Conservation (phyloP, 2,329 filamentous ascomycete genomes). For the Talaromyces islandicus region DNA sequence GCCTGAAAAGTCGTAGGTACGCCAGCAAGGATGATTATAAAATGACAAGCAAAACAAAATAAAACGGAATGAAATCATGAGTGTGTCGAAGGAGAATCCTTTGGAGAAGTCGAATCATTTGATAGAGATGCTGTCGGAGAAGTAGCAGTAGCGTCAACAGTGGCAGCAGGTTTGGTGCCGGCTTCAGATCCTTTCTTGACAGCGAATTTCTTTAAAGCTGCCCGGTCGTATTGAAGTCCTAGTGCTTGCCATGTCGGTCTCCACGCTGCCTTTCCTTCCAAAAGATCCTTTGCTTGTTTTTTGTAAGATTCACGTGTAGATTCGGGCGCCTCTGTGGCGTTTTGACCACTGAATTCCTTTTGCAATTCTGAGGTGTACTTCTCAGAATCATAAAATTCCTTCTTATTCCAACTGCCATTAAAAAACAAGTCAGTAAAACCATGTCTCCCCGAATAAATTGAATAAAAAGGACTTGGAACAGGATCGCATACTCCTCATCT, state of each 20-base stretch:
- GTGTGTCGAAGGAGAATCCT: neutral
- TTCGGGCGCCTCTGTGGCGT: constrained; percentile 33
- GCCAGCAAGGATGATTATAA: neutral
- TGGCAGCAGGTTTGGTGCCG: neutral
- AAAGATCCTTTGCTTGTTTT: constrained; percentile 57
- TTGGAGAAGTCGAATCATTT: neutral
- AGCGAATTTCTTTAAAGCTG: constrained; percentile 11
- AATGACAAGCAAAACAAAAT: neutral
- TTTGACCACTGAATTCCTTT: constrained; percentile 25
- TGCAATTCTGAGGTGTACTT: constrained; percentile 40
- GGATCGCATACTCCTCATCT: constrained; percentile 47
- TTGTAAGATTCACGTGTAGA: constrained; percentile 44
- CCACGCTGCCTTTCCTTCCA: constrained; percentile 60
- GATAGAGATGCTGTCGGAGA: neutral
- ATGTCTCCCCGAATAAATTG: neutral
- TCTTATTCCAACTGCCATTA: constrained; percentile 53
- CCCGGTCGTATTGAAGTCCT: constrained; percentile 32
- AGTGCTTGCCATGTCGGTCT: constrained; percentile 43
- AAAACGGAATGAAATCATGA: neutral
- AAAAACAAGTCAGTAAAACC: constrained; percentile 12
- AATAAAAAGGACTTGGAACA: neutral
- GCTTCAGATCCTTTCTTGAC: neutral
- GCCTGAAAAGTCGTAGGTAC: neutral
- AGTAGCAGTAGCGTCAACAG: neutral
- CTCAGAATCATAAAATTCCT: constrained; percentile 49